Evolutionary conservation across 768 basidiomycete species (phyloP), one percentile per base, ranked within the genome.

Genomic region (Kwoniella sp.): DNA sequence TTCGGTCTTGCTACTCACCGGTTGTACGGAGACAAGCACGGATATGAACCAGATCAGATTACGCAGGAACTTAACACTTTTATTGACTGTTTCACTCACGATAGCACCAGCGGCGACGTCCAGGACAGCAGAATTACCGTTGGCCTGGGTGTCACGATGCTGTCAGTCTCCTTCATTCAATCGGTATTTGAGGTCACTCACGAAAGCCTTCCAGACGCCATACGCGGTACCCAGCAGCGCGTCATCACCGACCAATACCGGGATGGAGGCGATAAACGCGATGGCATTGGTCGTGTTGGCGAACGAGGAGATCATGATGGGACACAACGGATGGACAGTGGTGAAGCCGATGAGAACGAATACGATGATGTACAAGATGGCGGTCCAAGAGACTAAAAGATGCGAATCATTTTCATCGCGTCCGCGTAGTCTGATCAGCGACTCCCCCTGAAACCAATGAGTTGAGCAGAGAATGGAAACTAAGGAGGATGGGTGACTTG

Each of bases 191-290:
- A n/a, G n/a, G n/a, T n/a, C n/a, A 70, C 72, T 63, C 34, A 69
- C 70, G 60, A 79, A 79, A 13, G 75, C 69, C 58, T 75, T 79
- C 77, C 77, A 79, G 2, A 79, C 68, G 0, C 77, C 77, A 45
- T 73, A 76, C 1, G 77, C 77, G 0, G 77, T 79, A 11, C 77
- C 77, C 17, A 79, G 61, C n/a, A 75, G 65, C 9, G 60, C 55
- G 51, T 74, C 71, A 41, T 76, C 68, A 1, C 72, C 72, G 0
- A 77, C 66, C 41, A 79, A 34, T 1, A 78, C 59, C 4, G 78
- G 78, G 54, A 81, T 78, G 3, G 66, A 72, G 5, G 73, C 73
- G 56, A 73, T 73, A 63, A 78, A 79, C 0, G 76, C 69, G 26
- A 81, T 64, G 11, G 76, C 76, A 55, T 79, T 74, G 56, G 69